These are phyloP conservation scores for Cornus suecica DNA, from an alignment of 148 eudicot species.

Conservation along the genomic window DNA sequence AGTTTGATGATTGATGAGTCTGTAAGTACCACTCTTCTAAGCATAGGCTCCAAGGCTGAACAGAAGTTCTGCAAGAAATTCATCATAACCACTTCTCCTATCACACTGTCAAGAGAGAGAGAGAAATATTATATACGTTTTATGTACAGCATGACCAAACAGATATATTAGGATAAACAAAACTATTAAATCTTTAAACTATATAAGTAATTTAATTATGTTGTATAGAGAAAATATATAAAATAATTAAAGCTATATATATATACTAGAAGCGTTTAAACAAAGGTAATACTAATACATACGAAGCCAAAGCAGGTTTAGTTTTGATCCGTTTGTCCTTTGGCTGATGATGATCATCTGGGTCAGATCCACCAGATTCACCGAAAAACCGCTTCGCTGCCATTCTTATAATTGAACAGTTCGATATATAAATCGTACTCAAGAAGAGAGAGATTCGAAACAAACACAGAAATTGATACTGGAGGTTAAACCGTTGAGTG, in stretches of 20 bases:
- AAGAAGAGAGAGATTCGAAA: neutral
- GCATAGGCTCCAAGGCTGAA: slow-evolving; percentile 55
- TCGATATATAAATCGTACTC: too few species aligned
- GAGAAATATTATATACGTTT: too few species aligned
- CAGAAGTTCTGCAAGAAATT: slow-evolving; percentile 43
- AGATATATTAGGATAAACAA: neutral
- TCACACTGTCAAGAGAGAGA: slow-evolving; percentile 35
- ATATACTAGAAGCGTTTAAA: too few species aligned
- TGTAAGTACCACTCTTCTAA: slow-evolving; percentile 61
- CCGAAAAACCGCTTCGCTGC: slow-evolving; percentile 32
- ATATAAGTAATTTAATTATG: neutral
- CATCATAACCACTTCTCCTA: slow-evolving; percentile 45
- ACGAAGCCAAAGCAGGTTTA: slow-evolving; percentile 58
- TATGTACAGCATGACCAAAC: too few species aligned
- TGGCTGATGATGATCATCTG: slow-evolving; percentile 33
- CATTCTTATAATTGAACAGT: too few species aligned
- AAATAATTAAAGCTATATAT: too few species aligned
- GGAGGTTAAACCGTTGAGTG: too few species aligned
- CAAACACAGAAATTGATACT: neutral
- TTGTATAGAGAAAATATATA: neutral
- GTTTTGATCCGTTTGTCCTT: slow-evolving; percentile 36
- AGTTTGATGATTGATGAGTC: neutral
- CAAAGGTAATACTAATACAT: slow-evolving; percentile 28
- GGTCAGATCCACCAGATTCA: slow-evolving; percentile 13
- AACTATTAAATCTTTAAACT: neutral